Percentiles rank a stretch among this genome's conserved stretches.
Evolutionary conservation across 2,329 filamentous ascomycete genomes (phyloP).

Genomic region (Aspergillus luchuensis): DNA sequence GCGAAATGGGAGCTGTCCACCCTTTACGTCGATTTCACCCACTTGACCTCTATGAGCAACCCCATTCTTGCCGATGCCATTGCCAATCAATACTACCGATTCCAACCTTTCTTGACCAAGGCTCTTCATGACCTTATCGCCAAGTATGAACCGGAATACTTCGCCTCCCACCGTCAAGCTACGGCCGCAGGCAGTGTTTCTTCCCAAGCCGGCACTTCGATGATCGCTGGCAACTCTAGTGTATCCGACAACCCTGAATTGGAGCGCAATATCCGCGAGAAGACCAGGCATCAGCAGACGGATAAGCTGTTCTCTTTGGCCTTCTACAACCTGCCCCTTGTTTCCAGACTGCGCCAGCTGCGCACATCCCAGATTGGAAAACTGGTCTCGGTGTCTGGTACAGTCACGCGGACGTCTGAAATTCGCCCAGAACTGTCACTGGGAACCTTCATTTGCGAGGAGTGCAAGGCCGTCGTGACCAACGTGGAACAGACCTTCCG

Average conservation of each 20-base stretch:
- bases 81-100: slow-evolving; percentile 89
- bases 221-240: slow-evolving; percentile 60
- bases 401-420: slow-evolving; percentile 94
- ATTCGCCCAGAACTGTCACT: slow-evolving; percentile 90
- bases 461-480: slow-evolving; percentile 78
- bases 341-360: slow-evolving; percentile 81
- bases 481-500: slow-evolving; percentile 97
- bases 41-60: slow-evolving; percentile 75
- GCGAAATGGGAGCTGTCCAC: slow-evolving; percentile 64
- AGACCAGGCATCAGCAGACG: slow-evolving; percentile 89
- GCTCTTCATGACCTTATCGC: slow-evolving; percentile 90
- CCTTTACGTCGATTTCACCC: slow-evolving; percentile 70
- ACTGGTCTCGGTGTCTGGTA: slow-evolving; percentile 92
- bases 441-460: slow-evolving; percentile 89
- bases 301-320: slow-evolving; percentile 94
- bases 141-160: slow-evolving; percentile 93
- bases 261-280: slow-evolving; percentile 60
- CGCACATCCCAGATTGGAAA: slow-evolving; percentile 90
- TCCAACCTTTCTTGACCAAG: slow-evolving; percentile 85
- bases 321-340: slow-evolving; percentile 88
- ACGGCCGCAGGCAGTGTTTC: slow-evolving; percentile 57
- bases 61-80: slow-evolving; percentile 83
- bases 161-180: slow-evolving; percentile 85
- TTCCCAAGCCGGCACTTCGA: slow-evolving; percentile 67
- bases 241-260: slow-evolving; percentile 61